A percentile compares a stretch with the other conserved stretches of the same genome.
These are phyloP conservation scores for Thermochaetoides thermophila DNA, from an alignment of 495 filamentous ascomycete species.

Conservation along the genomic window DNA sequence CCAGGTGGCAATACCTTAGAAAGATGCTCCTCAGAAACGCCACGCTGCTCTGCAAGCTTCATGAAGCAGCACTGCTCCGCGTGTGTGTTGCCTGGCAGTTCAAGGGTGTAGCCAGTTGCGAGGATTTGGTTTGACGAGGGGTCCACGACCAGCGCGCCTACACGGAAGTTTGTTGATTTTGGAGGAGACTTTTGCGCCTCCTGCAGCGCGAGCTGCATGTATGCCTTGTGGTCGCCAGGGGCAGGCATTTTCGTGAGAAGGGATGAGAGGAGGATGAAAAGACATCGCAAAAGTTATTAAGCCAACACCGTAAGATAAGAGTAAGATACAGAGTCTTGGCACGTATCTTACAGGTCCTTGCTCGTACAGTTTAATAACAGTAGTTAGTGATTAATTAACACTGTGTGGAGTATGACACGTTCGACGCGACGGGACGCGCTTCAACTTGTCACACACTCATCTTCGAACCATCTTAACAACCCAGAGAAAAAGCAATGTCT, in stretches of 20 bases:
- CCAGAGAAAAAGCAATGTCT: slow-evolving; percentile 17
- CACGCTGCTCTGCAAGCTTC: slow-evolving; percentile 46
- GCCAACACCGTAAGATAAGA: too few relatives aligned
- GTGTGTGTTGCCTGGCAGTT: slow-evolving; percentile 85
- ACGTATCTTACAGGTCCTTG: too few relatives aligned
- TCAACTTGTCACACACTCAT: neutral
- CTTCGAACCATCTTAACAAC: neutral
- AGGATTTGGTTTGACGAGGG: slow-evolving; percentile 45
- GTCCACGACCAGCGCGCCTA: slow-evolving; percentile 70
- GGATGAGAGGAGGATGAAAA: too few relatives aligned
- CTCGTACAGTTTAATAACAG: too few relatives aligned
- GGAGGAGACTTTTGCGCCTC: slow-evolving; percentile 65
- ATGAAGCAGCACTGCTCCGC: slow-evolving; percentile 83
- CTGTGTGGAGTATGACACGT: too few relatives aligned
- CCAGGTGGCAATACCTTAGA: slow-evolving; percentile 37
- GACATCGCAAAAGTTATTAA: too few relatives aligned
- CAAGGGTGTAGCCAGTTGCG: slow-evolving; percentile 79
- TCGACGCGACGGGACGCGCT: too few relatives aligned
- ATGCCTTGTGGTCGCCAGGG: slow-evolving; percentile 41
- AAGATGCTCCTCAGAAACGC: slow-evolving; percentile 40
- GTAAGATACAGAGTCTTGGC: too few relatives aligned
- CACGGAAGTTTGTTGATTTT: slow-evolving; percentile 81
- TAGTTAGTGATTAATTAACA: too few relatives aligned
- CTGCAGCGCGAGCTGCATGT: slow-evolving; percentile 58
- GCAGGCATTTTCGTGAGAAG: too few relatives aligned